A percentile compares a stretch with the other conserved stretches of the same genome.
These are phyloP conservation scores for Lentinula guzmanii DNA, from an alignment of 768 basidiomycete genomes.

Conservation along the genomic window DNA sequence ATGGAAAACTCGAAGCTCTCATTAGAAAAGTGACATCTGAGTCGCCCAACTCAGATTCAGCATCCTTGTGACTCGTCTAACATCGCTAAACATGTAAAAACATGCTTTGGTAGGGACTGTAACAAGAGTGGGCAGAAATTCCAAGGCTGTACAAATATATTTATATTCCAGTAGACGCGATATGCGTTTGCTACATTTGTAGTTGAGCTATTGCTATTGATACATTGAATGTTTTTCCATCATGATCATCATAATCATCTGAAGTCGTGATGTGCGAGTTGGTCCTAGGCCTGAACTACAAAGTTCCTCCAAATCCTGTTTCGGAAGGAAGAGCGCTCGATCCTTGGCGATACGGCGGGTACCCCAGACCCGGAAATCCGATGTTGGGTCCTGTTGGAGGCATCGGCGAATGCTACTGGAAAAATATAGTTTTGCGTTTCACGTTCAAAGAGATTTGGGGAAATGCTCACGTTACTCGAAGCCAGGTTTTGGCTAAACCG, in stretches of 20 bases:
- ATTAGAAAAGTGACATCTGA: slow-evolving; percentile 25
- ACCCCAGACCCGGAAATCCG: neutral
- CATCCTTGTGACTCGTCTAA: neutral
- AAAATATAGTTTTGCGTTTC: neutral
- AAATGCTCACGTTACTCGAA: neutral
- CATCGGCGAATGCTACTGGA: neutral
- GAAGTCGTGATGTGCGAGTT: too few species aligned
- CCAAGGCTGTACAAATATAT: neutral
- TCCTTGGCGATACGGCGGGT: neutral
- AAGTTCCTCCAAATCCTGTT: neutral
- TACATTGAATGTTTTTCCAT: too few species aligned
- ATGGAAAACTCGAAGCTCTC: slow-evolving; percentile 38
- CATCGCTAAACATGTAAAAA: too few species aligned
- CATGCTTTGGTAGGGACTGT: too few species aligned
- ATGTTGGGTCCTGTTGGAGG: neutral
- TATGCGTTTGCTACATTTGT: neutral
- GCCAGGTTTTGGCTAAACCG: neutral
- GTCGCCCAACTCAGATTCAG: neutral
- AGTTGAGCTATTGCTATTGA: neutral
- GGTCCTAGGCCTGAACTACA: neutral
- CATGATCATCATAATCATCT: too few species aligned
- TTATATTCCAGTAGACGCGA: neutral
- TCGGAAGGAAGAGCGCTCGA: neutral
- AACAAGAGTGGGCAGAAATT: too few species aligned
- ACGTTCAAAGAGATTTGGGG: neutral